phyloP scores from a whole-genome alignment of 768 basidiomycete genomes.

The Melanogaster broomeanus region DNA sequence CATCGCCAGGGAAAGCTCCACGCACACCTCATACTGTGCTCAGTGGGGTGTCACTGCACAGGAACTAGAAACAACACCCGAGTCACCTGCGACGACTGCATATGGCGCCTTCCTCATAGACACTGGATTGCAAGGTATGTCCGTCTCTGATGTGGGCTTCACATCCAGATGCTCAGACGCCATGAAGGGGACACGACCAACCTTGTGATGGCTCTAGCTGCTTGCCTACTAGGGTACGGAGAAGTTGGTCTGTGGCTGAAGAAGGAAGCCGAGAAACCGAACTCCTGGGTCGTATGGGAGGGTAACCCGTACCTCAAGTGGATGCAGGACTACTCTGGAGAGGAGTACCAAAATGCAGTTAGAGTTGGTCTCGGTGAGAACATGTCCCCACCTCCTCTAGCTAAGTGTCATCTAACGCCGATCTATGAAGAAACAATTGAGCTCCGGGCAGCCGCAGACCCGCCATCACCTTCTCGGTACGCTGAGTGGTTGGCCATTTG shows the following conservation, averaged over 20 bases:
- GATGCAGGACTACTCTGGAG: slow-evolving; percentile 81
- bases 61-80: slow-evolving; percentile 62
- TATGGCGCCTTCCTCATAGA: slow-evolving; percentile 89
- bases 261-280: slow-evolving; percentile 46
- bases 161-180: not conserved
- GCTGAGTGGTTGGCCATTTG: slow-evolving; percentile 72
- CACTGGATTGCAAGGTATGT: slow-evolving; percentile 64
- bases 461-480: slow-evolving; percentile 60
- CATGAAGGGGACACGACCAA: slow-evolving; percentile 64
- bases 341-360: slow-evolving; percentile 72
- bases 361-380: slow-evolving; percentile 68
- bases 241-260: slow-evolving; percentile 88
- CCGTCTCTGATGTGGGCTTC: not conserved
- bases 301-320: slow-evolving; percentile 76
- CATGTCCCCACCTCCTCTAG: not conserved
- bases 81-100: slow-evolving; percentile 73
- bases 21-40: slow-evolving; percentile 72
- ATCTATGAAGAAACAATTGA: slow-evolving; percentile 69
- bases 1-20: slow-evolving; percentile 67
- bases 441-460: slow-evolving; percentile 53
- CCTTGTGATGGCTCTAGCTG: slow-evolving; percentile 78
- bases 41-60: slow-evolving; percentile 64
- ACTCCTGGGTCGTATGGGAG: slow-evolving; percentile 56
- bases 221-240: slow-evolving; percentile 90
- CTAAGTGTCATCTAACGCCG: not conserved